Evolutionary conservation across 2,329 filamentous ascomycete genomes (phyloP).

Genomic region (Fusarium piperis): DNA sequence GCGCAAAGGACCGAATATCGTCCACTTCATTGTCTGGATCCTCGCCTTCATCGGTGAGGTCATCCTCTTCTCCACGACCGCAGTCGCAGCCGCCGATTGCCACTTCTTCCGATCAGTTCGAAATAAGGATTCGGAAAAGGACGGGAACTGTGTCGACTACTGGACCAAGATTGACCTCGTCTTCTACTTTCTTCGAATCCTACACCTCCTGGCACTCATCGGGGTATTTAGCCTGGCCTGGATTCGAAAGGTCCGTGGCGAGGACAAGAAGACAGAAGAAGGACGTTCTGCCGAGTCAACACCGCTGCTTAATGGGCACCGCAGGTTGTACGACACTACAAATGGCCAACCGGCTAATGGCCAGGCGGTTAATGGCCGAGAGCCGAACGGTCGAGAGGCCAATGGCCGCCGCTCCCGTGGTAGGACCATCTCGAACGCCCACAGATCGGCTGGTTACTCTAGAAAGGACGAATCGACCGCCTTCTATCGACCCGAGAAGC

Average conservation of each 20-base stretch:
- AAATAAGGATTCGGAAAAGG: slow-evolving; percentile 37
- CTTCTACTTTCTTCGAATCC: slow-evolving; percentile 74
- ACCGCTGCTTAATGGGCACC: slow-evolving; percentile 65
- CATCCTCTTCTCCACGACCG: slow-evolving; percentile 74
- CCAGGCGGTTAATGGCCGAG: slow-evolving; percentile 31
- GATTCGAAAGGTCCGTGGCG: slow-evolving; percentile 53
- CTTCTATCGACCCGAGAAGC: slow-evolving; percentile 88
- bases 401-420: slow-evolving; percentile 47
- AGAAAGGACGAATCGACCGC: slow-evolving; percentile 72
- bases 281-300: slow-evolving; percentile 65
- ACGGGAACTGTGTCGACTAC: slow-evolving; percentile 48
- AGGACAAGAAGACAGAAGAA: slow-evolving; percentile 50
- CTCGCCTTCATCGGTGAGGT: slow-evolving; percentile 78
- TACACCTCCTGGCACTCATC: slow-evolving; percentile 70
- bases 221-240: slow-evolving; percentile 56
- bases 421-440: slow-evolving; percentile 52
- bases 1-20: slow-evolving; percentile 79
- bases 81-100: slow-evolving; percentile 72
- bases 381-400: slow-evolving; percentile 31
- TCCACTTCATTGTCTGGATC: slow-evolving; percentile 84
- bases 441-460: slow-evolving; percentile 44
- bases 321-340: slow-evolving; percentile 49
- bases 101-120: slow-evolving; percentile 65
- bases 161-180: slow-evolving; percentile 67
- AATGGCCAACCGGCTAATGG: slow-evolving; percentile 41